phyloP scores from a whole-genome alignment of 495 filamentous ascomycete genomes.

The Penicillium crystallinum region DNA sequence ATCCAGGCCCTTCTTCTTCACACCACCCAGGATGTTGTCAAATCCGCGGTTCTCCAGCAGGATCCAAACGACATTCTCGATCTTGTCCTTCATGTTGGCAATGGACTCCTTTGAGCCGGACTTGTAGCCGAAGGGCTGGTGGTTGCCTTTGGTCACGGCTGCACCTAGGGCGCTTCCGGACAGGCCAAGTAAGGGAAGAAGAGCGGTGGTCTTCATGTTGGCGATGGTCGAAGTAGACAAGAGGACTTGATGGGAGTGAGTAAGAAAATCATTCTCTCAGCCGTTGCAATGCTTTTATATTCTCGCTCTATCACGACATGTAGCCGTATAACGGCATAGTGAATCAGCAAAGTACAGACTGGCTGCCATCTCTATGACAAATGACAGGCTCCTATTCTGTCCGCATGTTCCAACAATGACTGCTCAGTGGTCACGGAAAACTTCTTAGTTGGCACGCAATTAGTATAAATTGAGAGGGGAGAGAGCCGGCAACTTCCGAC shows the following conservation, averaged over 20 bases:
- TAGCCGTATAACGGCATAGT: too few relatives aligned
- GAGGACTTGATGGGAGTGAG: not conserved
- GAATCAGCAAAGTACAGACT: too few relatives aligned
- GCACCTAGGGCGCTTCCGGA: constrained; percentile 21
- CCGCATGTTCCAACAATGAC: not conserved
- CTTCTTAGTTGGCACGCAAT: too few relatives aligned
- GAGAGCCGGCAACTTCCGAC: too few relatives aligned
- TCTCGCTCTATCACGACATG: too few relatives aligned
- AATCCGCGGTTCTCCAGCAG: constrained; percentile 44
- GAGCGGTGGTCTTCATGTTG: constrained; percentile 22
- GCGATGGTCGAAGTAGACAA: not conserved
- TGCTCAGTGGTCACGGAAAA: not conserved
- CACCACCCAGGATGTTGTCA: constrained; percentile 42
- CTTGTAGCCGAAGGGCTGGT: constrained; percentile 21
- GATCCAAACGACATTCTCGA: constrained; percentile 46
- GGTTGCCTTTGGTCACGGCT: constrained; percentile 5
- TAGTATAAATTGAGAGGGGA: too few relatives aligned
- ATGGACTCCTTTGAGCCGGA: constrained; percentile 28
- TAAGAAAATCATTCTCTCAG: not conserved
- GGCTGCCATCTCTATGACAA: not conserved
- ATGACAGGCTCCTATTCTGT: not conserved
- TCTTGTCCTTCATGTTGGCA: constrained; percentile 38
- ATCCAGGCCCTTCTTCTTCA: constrained; percentile 35
- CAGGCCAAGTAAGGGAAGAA: constrained; percentile 20
- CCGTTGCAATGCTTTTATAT: not conserved